These are phyloP conservation scores for Pythium sp. DNA, from an alignment of 352 stramenopile species.

Conservation along the genomic window DNA sequence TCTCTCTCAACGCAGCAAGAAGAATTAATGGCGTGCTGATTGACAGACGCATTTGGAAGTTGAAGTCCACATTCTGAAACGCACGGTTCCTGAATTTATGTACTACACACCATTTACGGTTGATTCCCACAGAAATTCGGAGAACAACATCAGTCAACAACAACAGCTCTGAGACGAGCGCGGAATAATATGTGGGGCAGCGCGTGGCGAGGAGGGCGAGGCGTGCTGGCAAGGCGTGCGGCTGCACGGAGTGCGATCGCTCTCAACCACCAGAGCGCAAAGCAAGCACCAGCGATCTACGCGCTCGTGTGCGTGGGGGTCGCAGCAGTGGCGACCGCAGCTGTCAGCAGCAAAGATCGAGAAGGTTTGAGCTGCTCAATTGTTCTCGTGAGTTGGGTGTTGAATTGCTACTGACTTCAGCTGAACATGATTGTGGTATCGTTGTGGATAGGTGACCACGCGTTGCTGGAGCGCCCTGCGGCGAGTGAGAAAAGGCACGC, in stretches of 20 bases:
- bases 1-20: neutral
- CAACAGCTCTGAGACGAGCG: neutral
- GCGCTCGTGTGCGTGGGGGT: constrained; percentile 3
- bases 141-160: neutral
- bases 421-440: neutral
- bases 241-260: neutral
- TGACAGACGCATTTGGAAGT: neutral
- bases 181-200: constrained; percentile 4
- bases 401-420: neutral
- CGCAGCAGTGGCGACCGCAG: neutral
- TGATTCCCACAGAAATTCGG: neutral
- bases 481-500: constrained; percentile 10
- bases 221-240: constrained; percentile 7
- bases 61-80: constrained; percentile 14
- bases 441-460: constrained; percentile 15
- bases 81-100: neutral
- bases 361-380: neutral
- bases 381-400: neutral
- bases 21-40: neutral
- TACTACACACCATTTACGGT: neutral
- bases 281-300: constrained; percentile 7
- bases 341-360: constrained; percentile 11
- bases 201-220: neutral
- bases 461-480: constrained; percentile 22
- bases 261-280: constrained; percentile 1